phyloP scores from a whole-genome alignment of 495 filamentous ascomycete species.

The Hyaloscypha bicolor region DNA sequence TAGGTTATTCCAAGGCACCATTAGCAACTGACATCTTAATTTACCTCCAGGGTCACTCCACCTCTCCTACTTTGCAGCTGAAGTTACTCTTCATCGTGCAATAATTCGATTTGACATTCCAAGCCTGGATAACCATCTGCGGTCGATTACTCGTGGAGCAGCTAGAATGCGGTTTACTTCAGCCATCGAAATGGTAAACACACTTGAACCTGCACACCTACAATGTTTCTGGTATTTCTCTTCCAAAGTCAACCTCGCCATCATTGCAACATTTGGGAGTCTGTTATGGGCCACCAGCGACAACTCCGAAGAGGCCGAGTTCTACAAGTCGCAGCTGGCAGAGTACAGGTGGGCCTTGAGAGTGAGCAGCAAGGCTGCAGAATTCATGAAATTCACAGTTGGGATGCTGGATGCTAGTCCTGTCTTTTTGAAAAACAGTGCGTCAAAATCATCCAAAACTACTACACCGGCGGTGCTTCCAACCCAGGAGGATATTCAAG shows the following conservation, averaged over 20 bases:
- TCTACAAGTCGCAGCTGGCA: conserved; percentile 80
- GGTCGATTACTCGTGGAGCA: conserved; percentile 92
- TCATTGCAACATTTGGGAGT: conserved; percentile 77
- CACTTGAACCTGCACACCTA: conserved; percentile 69
- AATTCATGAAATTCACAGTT: conserved; percentile 35
- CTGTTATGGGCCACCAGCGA: conserved; percentile 86
- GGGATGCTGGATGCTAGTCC: conserved; percentile 30
- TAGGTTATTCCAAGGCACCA: neutral
- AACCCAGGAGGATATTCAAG: neutral
- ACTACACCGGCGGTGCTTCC: neutral
- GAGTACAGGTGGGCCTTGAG: conserved; percentile 95
- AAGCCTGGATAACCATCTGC: conserved; percentile 62
- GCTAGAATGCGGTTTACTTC: conserved; percentile 76
- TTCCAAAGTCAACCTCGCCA: conserved; percentile 76
- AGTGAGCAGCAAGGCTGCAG: conserved; percentile 77
- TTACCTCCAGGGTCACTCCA: conserved; percentile 64
- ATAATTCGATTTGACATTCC: conserved; percentile 63
- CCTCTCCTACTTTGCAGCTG: conserved; percentile 80
- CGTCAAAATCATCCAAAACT: conserved; percentile 1
- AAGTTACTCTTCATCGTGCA: conserved; percentile 81
- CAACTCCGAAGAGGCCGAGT: conserved; percentile 85
- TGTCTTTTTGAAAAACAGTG: conserved; percentile 26
- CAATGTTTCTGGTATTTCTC: conserved; percentile 82
- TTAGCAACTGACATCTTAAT: neutral
- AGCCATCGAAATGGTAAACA: conserved; percentile 75